Evolutionary conservation across 1,284 basidiomycete species (phyloP).

Genomic region (Amylostereum areolatum): DNA sequence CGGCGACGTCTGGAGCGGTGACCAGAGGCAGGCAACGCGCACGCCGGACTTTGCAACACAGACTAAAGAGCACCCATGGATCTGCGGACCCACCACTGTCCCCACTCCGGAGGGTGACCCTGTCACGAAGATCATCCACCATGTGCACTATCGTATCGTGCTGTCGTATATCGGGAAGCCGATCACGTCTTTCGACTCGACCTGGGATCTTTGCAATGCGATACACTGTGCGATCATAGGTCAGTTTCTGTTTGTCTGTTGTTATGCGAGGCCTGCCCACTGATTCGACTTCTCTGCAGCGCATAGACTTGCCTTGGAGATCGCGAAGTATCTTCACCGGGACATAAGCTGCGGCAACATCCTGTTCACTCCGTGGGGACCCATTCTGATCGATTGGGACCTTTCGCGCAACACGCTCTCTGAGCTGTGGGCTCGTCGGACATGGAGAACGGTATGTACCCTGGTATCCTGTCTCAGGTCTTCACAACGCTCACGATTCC

Average conservation of each 20-base stretch:
- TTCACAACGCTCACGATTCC: too few relatives aligned
- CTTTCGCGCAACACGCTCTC: neutral
- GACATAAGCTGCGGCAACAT: neutral
- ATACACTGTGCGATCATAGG: neutral
- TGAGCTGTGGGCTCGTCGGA: neutral
- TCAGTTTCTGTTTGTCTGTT: neutral
- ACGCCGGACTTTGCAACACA: too few relatives aligned
- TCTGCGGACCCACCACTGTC: too few relatives aligned
- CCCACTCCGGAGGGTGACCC: too few relatives aligned
- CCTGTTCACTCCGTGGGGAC: neutral
- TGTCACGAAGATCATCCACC: too few relatives aligned
- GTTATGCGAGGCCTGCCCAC: neutral
- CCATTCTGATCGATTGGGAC: neutral
- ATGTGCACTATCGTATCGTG: neutral
- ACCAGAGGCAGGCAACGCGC: too few relatives aligned
- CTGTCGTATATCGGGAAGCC: neutral
- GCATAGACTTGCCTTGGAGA: neutral
- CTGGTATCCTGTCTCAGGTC: neutral
- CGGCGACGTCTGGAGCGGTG: too few relatives aligned
- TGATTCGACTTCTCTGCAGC: neutral
- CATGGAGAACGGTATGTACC: neutral
- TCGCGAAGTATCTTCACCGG: neutral
- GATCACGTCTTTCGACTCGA: neutral
- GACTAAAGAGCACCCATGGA: too few relatives aligned
- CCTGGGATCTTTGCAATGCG: neutral